Evolutionary conservation across 352 stramenopile genomes (phyloP).

Genomic region (Phytophthora boehmeriae): DNA sequence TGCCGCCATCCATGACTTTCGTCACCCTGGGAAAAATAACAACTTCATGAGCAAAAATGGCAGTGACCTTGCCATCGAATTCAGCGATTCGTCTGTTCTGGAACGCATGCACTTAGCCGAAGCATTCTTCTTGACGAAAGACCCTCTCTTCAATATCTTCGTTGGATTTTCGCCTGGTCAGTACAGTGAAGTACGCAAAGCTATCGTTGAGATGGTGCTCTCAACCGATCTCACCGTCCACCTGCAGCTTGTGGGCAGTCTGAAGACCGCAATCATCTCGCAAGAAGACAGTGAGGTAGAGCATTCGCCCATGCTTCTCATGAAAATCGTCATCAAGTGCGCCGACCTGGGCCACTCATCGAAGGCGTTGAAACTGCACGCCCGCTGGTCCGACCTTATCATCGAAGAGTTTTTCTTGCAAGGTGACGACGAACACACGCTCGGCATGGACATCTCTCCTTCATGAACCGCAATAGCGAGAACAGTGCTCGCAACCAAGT

Average conservation of each 20-base stretch:
- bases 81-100: conserved; percentile 83
- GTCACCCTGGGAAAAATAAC: conserved; percentile 85
- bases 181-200: conserved; percentile 75
- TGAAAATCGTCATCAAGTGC: conserved; percentile 90
- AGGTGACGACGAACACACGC: conserved; percentile 92
- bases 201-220: conserved; percentile 88
- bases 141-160: conserved; percentile 83
- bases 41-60: conserved; percentile 85
- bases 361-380: conserved; percentile 82
- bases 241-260: conserved; percentile 74
- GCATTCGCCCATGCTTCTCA: conserved; percentile 82
- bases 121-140: conserved; percentile 75
- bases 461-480: conserved; percentile 92
- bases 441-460: conserved; percentile 89
- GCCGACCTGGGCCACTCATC: conserved; percentile 94
- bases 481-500: conserved; percentile 89
- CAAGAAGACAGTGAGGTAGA: conserved; percentile 75
- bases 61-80: conserved; percentile 77
- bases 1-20: conserved; percentile 86
- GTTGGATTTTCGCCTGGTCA: conserved; percentile 56
- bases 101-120: conserved; percentile 88
- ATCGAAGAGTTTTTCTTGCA: conserved; percentile 96
- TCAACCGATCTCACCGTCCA: conserved; percentile 86
- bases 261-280: conserved; percentile 84
- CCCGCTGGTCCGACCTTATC: conserved; percentile 91